A percentile compares a stretch with the other conserved stretches of the same genome.
Evolutionary conservation across 192 early-diverging fungal species (phyloP).

Genomic region (Funneliformis mosseae): DNA sequence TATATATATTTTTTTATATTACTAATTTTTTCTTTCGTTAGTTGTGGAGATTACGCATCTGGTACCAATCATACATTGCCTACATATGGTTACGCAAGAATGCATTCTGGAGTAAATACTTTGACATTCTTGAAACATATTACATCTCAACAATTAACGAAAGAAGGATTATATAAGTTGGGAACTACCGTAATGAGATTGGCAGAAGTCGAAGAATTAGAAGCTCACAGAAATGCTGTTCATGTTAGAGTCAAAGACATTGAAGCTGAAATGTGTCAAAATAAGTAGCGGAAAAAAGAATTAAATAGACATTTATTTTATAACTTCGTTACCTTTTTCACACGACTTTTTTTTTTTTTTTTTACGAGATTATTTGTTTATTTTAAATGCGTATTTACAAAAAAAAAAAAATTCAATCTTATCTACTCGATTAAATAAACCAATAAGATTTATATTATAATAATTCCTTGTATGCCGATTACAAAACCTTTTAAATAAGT

Average conservation of each 20-base stretch:
- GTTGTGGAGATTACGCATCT: constrained; percentile 98
- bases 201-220: constrained; percentile 93
- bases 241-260: constrained; percentile 80
- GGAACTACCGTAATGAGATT: constrained; percentile 93
- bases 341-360: too few relatives aligned
- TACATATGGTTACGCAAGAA: constrained; percentile 96
- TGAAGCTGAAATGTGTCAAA: neutral
- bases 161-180: constrained; percentile 79
- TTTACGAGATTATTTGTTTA: too few relatives aligned
- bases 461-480: too few relatives aligned
- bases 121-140: constrained; percentile 97
- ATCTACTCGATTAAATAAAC: too few relatives aligned
- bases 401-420: too few relatives aligned
- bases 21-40: constrained; percentile 29
- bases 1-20: constrained; percentile 7
- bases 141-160: constrained; percentile 89
- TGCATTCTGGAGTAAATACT: constrained; percentile 99
- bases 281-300: too few relatives aligned
- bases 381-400: too few relatives aligned
- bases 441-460: too few relatives aligned
- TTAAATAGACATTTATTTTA: too few relatives aligned
- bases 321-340: too few relatives aligned
- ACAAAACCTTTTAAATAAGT: too few relatives aligned
- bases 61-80: constrained; percentile 99
- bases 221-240: constrained; percentile 97